A percentile compares a stretch with the other conserved stretches of the same genome.
These are phyloP conservation scores for Arthrobotrys pseudoclavata DNA, from an alignment of 2,329 filamentous ascomycete species.

Conservation along the genomic window DNA sequence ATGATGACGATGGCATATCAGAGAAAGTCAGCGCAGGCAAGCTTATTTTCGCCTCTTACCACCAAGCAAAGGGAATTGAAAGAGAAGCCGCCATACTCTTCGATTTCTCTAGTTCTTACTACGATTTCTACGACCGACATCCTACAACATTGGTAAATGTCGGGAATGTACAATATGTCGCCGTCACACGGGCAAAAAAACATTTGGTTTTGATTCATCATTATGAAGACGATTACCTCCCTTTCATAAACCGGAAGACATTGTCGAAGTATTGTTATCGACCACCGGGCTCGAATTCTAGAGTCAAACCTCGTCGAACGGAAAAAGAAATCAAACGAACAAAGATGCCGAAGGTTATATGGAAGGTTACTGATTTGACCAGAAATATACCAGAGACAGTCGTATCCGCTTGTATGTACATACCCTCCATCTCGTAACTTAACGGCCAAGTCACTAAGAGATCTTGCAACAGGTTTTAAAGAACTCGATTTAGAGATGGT, in stretches of 20 bases:
- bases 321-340: constrained; percentile 37
- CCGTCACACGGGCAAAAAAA: constrained; percentile 57
- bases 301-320: constrained; percentile 35
- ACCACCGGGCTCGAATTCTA: constrained; percentile 15
- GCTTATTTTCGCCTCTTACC: constrained; percentile 56
- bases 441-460: background rate
- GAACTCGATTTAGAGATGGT: constrained; percentile 47
- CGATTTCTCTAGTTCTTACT: constrained; percentile 58
- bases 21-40: constrained; percentile 50
- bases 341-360: constrained; percentile 34
- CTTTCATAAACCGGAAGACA: constrained; percentile 46
- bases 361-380: constrained; percentile 51
- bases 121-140: constrained; percentile 51
- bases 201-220: constrained; percentile 57
- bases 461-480: constrained; percentile 30
- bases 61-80: constrained; percentile 62
- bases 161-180: constrained; percentile 60
- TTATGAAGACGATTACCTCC: constrained; percentile 37
- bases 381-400: constrained; percentile 55
- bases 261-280: constrained; percentile 47
- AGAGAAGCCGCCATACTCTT: constrained; percentile 59
- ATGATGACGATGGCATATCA: constrained; percentile 36
- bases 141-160: constrained; percentile 26
- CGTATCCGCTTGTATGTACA: constrained; percentile 44
- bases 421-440: background rate